Percentiles rank a stretch among this genome's conserved stretches.
Evolutionary conservation across 495 filamentous ascomycete genomes (phyloP).

Genomic region (Xylaria palmicola): DNA sequence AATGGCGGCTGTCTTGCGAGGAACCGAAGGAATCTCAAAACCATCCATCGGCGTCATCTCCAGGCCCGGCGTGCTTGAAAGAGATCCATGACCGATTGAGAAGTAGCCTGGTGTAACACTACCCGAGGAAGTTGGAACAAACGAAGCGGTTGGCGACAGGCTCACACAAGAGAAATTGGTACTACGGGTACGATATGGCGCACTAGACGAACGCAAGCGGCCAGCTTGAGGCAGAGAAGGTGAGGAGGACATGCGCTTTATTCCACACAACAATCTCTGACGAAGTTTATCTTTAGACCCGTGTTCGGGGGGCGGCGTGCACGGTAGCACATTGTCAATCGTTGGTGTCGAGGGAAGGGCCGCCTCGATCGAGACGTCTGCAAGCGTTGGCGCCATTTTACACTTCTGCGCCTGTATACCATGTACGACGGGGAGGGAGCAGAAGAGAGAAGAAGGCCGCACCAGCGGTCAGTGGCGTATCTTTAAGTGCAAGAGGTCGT

Average conservation of each 20-base stretch:
- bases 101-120: slow-evolving; percentile 18
- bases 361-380: slow-evolving; percentile 15
- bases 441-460: neutral
- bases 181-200: slow-evolving; percentile 54
- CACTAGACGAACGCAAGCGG: slow-evolving; percentile 63
- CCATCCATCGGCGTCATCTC: slow-evolving; percentile 36
- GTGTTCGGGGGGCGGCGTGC: slow-evolving; percentile 40
- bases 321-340: slow-evolving; percentile 20
- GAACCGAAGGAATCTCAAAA: slow-evolving; percentile 34
- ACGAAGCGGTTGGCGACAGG: slow-evolving; percentile 60
- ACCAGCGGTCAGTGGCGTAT: neutral
- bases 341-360: slow-evolving; percentile 18
- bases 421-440: no score
- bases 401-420: neutral
- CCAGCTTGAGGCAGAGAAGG: slow-evolving; percentile 67
- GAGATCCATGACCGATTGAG: slow-evolving; percentile 15
- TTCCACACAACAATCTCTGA: slow-evolving; percentile 69
- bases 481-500: neutral
- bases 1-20: slow-evolving; percentile 33
- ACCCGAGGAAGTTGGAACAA: slow-evolving; percentile 36
- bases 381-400: slow-evolving; percentile 5
- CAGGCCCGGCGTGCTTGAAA: slow-evolving; percentile 42
- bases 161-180: slow-evolving; percentile 80
- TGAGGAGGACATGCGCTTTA: slow-evolving; percentile 88
- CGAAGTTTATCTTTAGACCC: slow-evolving; percentile 69